phyloP scores from a whole-genome alignment of 768 basidiomycete genomes.

The Leucocoprinus sp. region DNA sequence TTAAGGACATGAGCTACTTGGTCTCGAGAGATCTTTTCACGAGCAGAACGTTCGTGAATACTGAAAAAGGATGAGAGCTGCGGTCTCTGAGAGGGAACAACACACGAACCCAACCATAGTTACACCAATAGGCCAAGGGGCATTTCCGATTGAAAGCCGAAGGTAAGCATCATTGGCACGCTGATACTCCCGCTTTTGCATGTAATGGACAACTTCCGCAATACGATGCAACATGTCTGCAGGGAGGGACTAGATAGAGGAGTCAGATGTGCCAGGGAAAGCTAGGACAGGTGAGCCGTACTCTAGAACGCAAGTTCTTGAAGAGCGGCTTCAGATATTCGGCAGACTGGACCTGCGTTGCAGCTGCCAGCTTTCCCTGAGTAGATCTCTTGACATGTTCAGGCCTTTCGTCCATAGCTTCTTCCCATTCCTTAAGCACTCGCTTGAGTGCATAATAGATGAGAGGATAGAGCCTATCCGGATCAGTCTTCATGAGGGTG shows the following conservation, averaged over 20 bases:
- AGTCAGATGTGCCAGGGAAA: neutral
- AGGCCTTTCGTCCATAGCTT: slow-evolving; percentile 89
- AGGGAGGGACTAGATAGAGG: slow-evolving; percentile 51
- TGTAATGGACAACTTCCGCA: slow-evolving; percentile 91
- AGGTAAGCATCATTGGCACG: slow-evolving; percentile 96
- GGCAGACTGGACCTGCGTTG: slow-evolving; percentile 91
- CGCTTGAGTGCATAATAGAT: slow-evolving; percentile 95
- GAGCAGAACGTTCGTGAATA: slow-evolving; percentile 95
- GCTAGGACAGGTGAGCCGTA: slow-evolving; percentile 29
- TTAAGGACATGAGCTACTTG: slow-evolving; percentile 98
- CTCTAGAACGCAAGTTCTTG: slow-evolving; percentile 81
- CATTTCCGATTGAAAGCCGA: slow-evolving; percentile 94
- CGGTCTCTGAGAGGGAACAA: neutral
- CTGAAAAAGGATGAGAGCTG: slow-evolving; percentile 27
- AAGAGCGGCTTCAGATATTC: slow-evolving; percentile 97
- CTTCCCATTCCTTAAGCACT: slow-evolving; percentile 92
- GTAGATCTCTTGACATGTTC: slow-evolving; percentile 82
- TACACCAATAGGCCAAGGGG: slow-evolving; percentile 99
- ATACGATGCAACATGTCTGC: slow-evolving; percentile 79
- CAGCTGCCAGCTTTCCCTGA: slow-evolving; percentile 91
- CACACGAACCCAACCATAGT: slow-evolving; percentile 91
- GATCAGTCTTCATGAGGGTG: slow-evolving; percentile 76
- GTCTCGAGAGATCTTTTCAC: slow-evolving; percentile 96
- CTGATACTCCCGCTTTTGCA: slow-evolving; percentile 96
- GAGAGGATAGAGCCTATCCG: slow-evolving; percentile 91